Base-by-base conservation (phyloP, 2,329 filamentous ascomycete genomes). In the Fusarium cicatricum region DNA sequence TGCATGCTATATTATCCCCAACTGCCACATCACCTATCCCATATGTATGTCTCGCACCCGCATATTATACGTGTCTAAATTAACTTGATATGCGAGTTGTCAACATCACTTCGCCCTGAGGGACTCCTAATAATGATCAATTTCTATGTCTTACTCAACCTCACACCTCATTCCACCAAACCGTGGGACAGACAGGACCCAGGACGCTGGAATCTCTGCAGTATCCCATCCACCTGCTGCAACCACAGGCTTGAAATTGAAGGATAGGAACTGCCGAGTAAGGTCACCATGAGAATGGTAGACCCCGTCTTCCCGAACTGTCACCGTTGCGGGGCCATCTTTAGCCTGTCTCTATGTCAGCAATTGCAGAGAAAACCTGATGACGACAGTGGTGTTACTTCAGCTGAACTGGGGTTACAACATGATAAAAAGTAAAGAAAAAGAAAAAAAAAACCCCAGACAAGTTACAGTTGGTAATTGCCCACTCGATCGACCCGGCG, bases 391-490 rank as follows among this genome's bases (percentile, higher is more conserved):
- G 32, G 59, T 67, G 60, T 63, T 41, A 52, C 37, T 51, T 57
- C 62, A 68, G 65, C 65, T 64, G 54, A 26, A 37, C 58, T 60
- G 51, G 65, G 60, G 41, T 60, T 38, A 32, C 39, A 51, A 39
- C 17, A 45, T 12, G 29, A 8, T 15, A 37, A 31, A 53, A 53
- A 21, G 10, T 19, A 29, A 41, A 16, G 9, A 36, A 32, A 26
- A 38, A n/a, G n/a, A n/a, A n/a, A n/a, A n/a, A n/a, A n/a, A n/a
- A n/a, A n/a, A n/a, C n/a, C 15, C 11, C 39, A 46, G 31, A 28
- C 37, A 48, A 45, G 34, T 19, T 32, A 16, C 36, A 23, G 21
- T 23, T 23, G 4, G 21, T 23, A 7, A 23, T 23, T 23, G 7
- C n/a, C n/a, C n/a, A n/a, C n/a, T n/a, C n/a, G n/a, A n/a, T n/a